Evolutionary conservation across 2,329 filamentous ascomycete species (phyloP), one percentile per base, ranked within the genome.

Genomic region (Allantophomopsis cytisporea): DNA sequence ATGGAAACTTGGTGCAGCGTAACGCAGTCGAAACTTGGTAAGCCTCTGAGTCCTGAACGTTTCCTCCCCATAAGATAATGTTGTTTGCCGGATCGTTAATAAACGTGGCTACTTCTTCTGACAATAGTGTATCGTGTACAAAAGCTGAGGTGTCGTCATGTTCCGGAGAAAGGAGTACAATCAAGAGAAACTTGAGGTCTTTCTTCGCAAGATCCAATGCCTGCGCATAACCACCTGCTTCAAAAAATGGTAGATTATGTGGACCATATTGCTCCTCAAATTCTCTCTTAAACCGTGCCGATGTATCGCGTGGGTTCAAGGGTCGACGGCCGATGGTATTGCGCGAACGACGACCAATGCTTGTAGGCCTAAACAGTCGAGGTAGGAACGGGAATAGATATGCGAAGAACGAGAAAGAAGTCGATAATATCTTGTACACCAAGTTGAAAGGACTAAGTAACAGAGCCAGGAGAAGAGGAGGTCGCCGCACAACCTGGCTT

Each of bases 201-300:
- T 78, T 80, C 64, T 96, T 95, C 5, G 89, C 87, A 31, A 80
- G 63, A 54, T 98, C 91, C 45, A 94, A 76, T 0, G 88, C 87
- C 60, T 94, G 83, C 5, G 93, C 88, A 54, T 96, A 91, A 4
- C 89, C 87, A 6, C 23, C 23, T 38, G 82, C 83, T 54, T 95
- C 88, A 48, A 81, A 78, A 58, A 93, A 94, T 0, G 82, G 79
- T 4, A 96, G 61, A 4, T 66, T 67, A 37, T 77, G 73, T 14
- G 68, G 62, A 0, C 86, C 87, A 54, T 95, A 91, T 51, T 94
- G 85, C 60, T 98, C 91, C 52, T 94, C 87, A 48, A 98, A 94
- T 51, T 96, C 88, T 7, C 89, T 76, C 53, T 85, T 83, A 58
- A 96, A 94, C 23, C 91, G 71, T 18, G 83, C 80, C 0, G 89